Base-by-base conservation (phyloP, 2,329 filamentous ascomycete genomes). In the Davidsoniella virescens region DNA sequence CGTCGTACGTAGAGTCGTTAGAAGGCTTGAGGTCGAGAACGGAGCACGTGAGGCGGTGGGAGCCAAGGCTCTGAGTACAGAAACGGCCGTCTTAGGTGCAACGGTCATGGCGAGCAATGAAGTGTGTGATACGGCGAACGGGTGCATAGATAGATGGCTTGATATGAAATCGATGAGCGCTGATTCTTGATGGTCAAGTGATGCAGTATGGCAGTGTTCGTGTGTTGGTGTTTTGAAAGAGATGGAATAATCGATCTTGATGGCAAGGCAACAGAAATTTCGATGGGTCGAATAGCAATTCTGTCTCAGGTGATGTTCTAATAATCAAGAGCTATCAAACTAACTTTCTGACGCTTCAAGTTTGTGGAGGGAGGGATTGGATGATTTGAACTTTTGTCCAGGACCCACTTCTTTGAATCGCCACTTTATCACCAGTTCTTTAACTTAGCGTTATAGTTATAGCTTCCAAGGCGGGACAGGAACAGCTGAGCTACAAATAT, bases 341-440 rank as follows among this genome's bases (percentile, higher is more conserved):
- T 10, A 2, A 12, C 29, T 33, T 33, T 33, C 29, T 33, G 12
- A 4, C 29, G 20, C 6, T 33, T 9, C 29, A 9, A 33, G 29
- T 33, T 7, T 40, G 38, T 33, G 29, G 8, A 33, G 29, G 29
- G 29, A 33, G 29, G 12, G 29, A 33, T 33, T 9, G 29, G 33
- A 48, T 41, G 14, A 23, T 23, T 48, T n/a, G n/a, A 49, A 33
- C 37, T 43, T 33, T 47, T 47, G 33, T 18, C 29, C 20, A 26
- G 44, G 44, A 38, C 44, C 44, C 44, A 47, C 44, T 47, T 47
- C 38, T 39, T 12, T 25, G 44, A 39, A 38, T 47, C 26, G 44
- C 44, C 44, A 47, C 44, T 37, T 33, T 33, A 33, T 33, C 29
- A 33, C 29, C 12, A 33, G 4, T 12, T 33, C 12, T 9, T 12